Base-by-base conservation (phyloP, 2,329 filamentous ascomycete genomes). In the Knufia fluminis region DNA sequence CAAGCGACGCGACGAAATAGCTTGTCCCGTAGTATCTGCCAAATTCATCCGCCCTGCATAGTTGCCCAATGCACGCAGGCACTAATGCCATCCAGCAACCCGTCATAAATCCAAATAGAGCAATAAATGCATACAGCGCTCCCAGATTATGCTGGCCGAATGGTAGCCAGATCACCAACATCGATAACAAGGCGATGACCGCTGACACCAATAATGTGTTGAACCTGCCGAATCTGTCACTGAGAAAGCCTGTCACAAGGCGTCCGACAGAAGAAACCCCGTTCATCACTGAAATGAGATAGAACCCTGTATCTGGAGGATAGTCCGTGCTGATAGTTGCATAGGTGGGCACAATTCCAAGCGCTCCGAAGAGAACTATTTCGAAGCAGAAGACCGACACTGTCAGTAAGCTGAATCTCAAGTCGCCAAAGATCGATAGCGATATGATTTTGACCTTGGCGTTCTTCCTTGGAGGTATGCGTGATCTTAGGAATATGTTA, bases 71-170 rank as follows among this genome's bases (percentile, higher is more conserved):
- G 47, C 72, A 75, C 0, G 72, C 72, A 39, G 48, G 36, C 4
- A 66, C 65, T 1, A 73, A 62, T 0, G 68, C 70, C n/a, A 75
- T 60, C 60, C 70, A 75, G 0, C 69, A 68, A 0, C 72, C 72
- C 1, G 70, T 72, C 0, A 70, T 71, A n/a, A 75, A 72, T 0
- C 72, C 73, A 59, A 72, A 76, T 0, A 75, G 54, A 0, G 68
- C 70, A 1, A 68, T 63, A 31, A 73, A 73, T 0, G 61, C 62
- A 48, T 73, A 74, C 2, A 75, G 55, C 0, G 67, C 69, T 0
- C 58, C 61, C 3, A 68, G 60, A 14, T 63, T 61, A 0, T 59
- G 65, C 1, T 68, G 64, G 1, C 69, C 71, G 51, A 72, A 69
- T 0, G 73, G 72, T 1, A 76, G 60, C 59, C 73, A 69, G 3